phyloP scores from a whole-genome alignment of 139 green algal genomes.

The Chlamydomonas asymmetrica region DNA sequence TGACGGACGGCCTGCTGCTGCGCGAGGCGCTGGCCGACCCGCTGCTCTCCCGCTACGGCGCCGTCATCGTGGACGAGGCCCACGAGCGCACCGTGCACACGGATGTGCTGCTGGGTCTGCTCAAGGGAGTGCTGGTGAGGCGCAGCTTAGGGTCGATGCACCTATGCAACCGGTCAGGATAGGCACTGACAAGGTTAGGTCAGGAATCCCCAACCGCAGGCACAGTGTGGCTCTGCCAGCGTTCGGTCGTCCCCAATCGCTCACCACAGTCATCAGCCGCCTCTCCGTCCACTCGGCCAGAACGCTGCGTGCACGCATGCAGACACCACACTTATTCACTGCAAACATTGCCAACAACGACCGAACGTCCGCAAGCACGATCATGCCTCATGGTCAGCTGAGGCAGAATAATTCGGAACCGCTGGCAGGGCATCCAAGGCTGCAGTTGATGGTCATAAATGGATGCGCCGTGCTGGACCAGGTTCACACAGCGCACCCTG shows the following conservation, averaged over 20 bases:
- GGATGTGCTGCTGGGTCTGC: conserved; percentile 91
- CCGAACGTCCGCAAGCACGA: conserved; percentile 6
- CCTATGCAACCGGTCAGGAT: neutral
- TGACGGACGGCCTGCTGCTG: conserved; percentile 97
- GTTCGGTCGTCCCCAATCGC: neutral
- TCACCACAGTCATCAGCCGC: neutral
- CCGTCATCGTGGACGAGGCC: conserved; percentile 95
- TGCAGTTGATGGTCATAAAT: too few species aligned
- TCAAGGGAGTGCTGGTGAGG: conserved; percentile 73
- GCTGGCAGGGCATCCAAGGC: too few species aligned
- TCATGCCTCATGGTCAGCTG: conserved; percentile 7
- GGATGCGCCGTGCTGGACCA: too few species aligned
- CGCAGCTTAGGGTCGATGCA: neutral
- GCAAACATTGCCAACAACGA: neutral
- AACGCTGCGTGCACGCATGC: neutral
- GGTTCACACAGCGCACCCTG: too few species aligned
- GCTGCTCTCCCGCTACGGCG: conserved; percentile 50
- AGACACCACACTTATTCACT: neutral
- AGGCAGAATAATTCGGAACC: too few species aligned
- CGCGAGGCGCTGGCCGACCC: conserved; percentile 89
- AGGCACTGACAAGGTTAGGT: neutral
- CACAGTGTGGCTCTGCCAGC: neutral
- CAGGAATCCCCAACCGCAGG: neutral
- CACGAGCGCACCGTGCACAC: conserved; percentile 94
- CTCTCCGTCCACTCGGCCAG: neutral